Conservation (phyloP, 495 filamentous ascomycete species). For the Aspergillus ostianus region DNA sequence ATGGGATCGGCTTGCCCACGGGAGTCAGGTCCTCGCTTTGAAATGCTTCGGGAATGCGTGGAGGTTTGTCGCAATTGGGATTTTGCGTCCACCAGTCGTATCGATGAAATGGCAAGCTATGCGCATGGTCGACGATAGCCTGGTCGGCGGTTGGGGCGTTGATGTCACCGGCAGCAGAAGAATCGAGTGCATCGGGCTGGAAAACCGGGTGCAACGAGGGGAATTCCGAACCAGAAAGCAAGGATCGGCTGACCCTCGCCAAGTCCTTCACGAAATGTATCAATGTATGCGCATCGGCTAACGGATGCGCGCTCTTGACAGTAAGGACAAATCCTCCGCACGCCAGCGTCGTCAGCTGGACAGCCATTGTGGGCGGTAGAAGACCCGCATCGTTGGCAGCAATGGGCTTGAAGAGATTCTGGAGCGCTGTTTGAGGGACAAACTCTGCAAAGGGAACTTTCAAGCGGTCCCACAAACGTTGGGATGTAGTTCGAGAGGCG, state of each 20-base stretch:
- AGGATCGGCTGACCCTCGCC: conserved; percentile 28
- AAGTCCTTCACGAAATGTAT: conserved; percentile 46
- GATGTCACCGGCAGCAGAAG: conserved; percentile 29
- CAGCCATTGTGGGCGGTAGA: conserved; percentile 31
- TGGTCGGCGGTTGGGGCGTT: conserved; percentile 22
- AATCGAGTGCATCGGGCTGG: conserved; percentile 28
- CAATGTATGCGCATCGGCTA: conserved; percentile 49
- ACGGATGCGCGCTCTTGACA: conserved; percentile 42
- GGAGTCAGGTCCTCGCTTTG: conserved; percentile 13
- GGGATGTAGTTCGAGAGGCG: conserved; percentile 21
- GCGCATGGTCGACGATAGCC: conserved; percentile 13
- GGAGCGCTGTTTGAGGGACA: conserved; percentile 10
- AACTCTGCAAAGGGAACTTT: conserved; percentile 16
- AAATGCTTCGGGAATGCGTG: conserved; percentile 18
- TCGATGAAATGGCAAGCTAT: conserved; percentile 26
- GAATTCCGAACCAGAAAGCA: conserved; percentile 7
- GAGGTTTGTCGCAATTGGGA: conserved; percentile 12
- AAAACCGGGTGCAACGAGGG: conserved; percentile 23
- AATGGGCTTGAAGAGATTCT: background rate
- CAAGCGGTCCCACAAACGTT: conserved; percentile 29
- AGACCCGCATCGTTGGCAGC: background rate
- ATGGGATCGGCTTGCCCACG: conserved; percentile 23
- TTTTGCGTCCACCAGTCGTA: conserved; percentile 34
- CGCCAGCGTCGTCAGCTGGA: conserved; percentile 39
- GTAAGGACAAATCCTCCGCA: conserved; percentile 43